Evolutionary conservation across 441 rosid genomes (phyloP).

Genomic region (Adansonia gregorii): DNA sequence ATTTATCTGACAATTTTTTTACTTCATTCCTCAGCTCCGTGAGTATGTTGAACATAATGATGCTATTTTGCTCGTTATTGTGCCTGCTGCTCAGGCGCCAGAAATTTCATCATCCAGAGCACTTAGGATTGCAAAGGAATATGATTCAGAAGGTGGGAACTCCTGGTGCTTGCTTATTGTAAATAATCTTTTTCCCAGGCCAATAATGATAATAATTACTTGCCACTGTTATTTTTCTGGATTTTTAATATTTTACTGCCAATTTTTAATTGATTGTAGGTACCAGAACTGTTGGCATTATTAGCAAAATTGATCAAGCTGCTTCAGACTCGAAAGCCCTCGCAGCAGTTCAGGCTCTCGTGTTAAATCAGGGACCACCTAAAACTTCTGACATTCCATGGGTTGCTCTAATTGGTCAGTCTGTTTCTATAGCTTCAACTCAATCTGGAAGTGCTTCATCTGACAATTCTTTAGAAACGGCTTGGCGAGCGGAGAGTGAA

Average conservation of each 20-base stretch:
- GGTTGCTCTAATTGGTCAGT: conserved; percentile 97
- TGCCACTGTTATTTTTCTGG: neutral
- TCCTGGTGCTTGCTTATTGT: conserved; percentile 4
- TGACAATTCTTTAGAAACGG: conserved; percentile 91
- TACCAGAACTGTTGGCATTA: conserved; percentile 89
- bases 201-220: neutral
- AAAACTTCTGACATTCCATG: conserved; percentile 89
- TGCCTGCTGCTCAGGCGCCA: conserved; percentile 85
- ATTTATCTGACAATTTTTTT: conserved; percentile 27
- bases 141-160: conserved; percentile 74
- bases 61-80: conserved; percentile 79
- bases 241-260: neutral
- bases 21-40: conserved; percentile 53
- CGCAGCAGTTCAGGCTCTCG: conserved; percentile 91
- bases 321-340: conserved; percentile 85
- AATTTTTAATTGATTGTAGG: conserved; percentile 48
- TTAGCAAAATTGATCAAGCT: conserved; percentile 93
- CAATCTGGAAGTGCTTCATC: conserved; percentile 69
- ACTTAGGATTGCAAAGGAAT: conserved; percentile 85
- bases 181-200: neutral
- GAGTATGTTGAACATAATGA: conserved; percentile 80
- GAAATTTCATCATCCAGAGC: conserved; percentile 91
- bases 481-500: conserved; percentile 96
- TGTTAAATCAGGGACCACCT: conserved; percentile 85
- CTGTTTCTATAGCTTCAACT: conserved; percentile 85